These are phyloP conservation scores for Ustilago bromivora DNA, from an alignment of 1,284 basidiomycete species.

Conservation along the genomic window DNA sequence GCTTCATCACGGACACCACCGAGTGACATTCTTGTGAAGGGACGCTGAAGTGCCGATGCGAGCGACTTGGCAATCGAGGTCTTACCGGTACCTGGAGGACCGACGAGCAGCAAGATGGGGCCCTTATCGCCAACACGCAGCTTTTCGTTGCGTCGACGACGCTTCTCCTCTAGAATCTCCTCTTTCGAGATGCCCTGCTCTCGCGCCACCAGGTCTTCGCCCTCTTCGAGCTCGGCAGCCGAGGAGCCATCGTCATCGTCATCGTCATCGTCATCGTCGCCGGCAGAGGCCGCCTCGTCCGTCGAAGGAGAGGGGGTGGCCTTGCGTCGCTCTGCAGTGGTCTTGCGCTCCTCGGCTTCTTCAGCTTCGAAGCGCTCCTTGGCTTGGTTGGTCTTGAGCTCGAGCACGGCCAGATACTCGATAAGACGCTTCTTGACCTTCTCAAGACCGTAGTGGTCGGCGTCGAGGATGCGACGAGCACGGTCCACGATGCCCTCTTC, in stretches of 20 bases:
- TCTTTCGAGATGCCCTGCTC: slow-evolving; percentile 42
- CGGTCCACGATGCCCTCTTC: slow-evolving; percentile 64
- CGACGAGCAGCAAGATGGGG: slow-evolving; percentile 81
- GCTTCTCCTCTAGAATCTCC: slow-evolving; percentile 42
- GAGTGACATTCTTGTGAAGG: slow-evolving; percentile 68
- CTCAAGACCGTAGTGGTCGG: slow-evolving; percentile 72
- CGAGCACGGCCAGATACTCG: slow-evolving; percentile 71
- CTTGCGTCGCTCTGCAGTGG: slow-evolving; percentile 35
- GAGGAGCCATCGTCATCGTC: slow-evolving; percentile 3
- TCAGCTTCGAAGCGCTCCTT: slow-evolving; percentile 57
- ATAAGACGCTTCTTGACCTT: slow-evolving; percentile 72
- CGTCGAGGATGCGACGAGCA: slow-evolving; percentile 69
- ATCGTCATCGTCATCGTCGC: slow-evolving; percentile 11
- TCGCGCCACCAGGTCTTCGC: slow-evolving; percentile 31
- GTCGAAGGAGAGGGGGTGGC: slow-evolving; percentile 32
- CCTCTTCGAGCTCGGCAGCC: slow-evolving; percentile 21
- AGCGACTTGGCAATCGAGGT: slow-evolving; percentile 69
- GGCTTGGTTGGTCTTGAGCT: slow-evolving; percentile 69
- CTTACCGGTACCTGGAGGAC: slow-evolving; percentile 68
- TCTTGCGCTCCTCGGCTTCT: slow-evolving; percentile 40
- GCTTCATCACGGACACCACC: slow-evolving; percentile 72
- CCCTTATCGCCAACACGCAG: slow-evolving; percentile 72
- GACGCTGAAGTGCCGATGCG: slow-evolving; percentile 81
- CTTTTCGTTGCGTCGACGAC: slow-evolving; percentile 50
- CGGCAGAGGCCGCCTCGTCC: slow-evolving; percentile 27